phyloP scores from a whole-genome alignment of 345 rosid species.

The Brassica carinata region DNA sequence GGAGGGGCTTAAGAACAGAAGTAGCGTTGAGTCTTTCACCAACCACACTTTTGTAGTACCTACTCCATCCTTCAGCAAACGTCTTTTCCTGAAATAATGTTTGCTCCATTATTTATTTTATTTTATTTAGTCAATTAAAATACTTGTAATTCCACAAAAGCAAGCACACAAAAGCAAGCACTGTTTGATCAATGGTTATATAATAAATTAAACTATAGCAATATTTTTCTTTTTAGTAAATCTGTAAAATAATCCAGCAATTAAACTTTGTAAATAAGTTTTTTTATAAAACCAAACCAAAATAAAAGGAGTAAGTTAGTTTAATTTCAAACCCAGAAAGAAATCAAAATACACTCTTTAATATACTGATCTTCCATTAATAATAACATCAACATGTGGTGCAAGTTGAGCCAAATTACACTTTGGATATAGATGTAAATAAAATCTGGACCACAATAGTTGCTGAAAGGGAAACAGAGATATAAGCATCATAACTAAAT shows the following conservation, averaged over 20 bases:
- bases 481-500: neutral
- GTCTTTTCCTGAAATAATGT: conserved; percentile 2
- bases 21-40: conserved; percentile 31
- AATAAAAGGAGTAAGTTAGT: neutral
- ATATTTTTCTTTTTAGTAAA: neutral
- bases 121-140: neutral
- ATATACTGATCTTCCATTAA: neutral
- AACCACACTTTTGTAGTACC: conserved; percentile 27
- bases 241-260: neutral
- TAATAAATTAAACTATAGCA: neutral
- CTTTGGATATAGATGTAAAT: neutral
- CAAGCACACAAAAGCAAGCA: neutral
- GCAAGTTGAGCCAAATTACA: neutral
- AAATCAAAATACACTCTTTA: neutral
- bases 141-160: neutral
- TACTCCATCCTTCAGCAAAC: conserved; percentile 17
- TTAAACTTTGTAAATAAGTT: neutral
- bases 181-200: neutral
- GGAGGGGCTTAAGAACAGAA: neutral
- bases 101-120: conserved; percentile 11
- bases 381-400: neutral
- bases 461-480: neutral
- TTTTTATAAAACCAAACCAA: neutral
- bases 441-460: neutral
- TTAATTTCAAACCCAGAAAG: neutral